Evolutionary conservation across 768 basidiomycete species (phyloP).

Genomic region (Calocera viscosa): DNA sequence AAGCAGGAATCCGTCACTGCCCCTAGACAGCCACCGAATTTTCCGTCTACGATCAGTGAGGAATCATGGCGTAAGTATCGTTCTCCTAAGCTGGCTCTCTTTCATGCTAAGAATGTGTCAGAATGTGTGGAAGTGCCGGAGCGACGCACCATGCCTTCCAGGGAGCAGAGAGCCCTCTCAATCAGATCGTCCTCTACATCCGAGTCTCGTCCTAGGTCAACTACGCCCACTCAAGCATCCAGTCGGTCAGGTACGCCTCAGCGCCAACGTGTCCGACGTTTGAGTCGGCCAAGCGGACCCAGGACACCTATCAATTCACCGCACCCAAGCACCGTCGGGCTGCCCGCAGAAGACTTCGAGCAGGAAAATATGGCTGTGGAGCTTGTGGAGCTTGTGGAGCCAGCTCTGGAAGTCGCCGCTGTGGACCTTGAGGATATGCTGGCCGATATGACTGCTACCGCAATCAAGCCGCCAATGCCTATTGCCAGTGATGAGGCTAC

Average conservation of each 20-base stretch:
- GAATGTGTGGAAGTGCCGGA: background rate
- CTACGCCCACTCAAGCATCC: constrained; percentile 25
- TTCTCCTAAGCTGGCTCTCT: background rate
- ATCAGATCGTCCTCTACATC: constrained; percentile 28
- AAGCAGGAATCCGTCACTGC: constrained; percentile 39
- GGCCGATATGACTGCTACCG: background rate
- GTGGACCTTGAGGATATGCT: background rate
- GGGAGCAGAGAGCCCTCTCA: background rate
- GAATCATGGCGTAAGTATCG: constrained; percentile 6
- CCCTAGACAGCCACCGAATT: background rate
- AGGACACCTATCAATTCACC: background rate
- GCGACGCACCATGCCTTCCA: background rate
- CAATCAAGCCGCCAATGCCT: background rate
- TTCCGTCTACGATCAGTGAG: constrained; percentile 3
- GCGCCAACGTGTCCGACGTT: background rate
- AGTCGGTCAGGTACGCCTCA: background rate
- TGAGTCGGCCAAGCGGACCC: background rate
- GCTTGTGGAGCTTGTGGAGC: background rate
- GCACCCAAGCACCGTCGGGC: background rate
- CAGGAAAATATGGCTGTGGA: background rate
- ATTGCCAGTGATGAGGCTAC: background rate
- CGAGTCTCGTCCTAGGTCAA: constrained; percentile 33
- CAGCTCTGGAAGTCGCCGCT: background rate
- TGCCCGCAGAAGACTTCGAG: background rate
- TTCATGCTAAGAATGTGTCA: background rate